A percentile compares a stretch with the other conserved stretches of the same genome.
Conservation (phyloP, 1,139 yeast genomes). For the Ogataea hybrid region DNA sequence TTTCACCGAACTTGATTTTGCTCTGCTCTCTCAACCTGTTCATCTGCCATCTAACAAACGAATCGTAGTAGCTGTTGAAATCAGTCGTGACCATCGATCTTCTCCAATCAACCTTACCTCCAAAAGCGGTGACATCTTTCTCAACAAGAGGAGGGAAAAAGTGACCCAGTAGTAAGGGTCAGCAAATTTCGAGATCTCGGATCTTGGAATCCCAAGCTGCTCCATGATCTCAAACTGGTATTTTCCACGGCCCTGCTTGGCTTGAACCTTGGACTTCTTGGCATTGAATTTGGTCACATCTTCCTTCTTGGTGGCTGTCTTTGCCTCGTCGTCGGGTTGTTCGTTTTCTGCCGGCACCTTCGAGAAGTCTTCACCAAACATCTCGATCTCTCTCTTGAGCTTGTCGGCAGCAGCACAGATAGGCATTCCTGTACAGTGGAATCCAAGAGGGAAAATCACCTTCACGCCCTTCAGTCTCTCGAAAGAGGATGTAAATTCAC, state of each 20-base stretch:
- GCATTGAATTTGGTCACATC: constrained; percentile 89
- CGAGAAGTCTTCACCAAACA: constrained; percentile 77
- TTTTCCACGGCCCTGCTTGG: constrained; percentile 91
- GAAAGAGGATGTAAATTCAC: constrained; percentile 89
- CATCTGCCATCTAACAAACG: constrained; percentile 96
- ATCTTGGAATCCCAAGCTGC: constrained; percentile 82
- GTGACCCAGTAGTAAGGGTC: constrained; percentile 87
- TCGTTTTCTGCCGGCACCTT: constrained; percentile 37
- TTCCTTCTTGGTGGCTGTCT: constrained; percentile 44
- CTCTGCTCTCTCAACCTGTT: constrained; percentile 81
- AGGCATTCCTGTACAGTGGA: constrained; percentile 99
- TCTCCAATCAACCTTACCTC: constrained; percentile 98
- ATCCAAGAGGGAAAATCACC: constrained; percentile 94
- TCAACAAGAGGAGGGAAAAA: constrained; percentile 90
- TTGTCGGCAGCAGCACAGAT: constrained; percentile 97
- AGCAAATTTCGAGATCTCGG: constrained; percentile 83
- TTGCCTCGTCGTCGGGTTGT: constrained; percentile 33
- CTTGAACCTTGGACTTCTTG: constrained; percentile 85
- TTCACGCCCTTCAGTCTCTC: constrained; percentile 94
- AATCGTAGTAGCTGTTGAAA: constrained; percentile 90
- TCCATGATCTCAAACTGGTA: constrained; percentile 96
- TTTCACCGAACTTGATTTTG: constrained; percentile 95
- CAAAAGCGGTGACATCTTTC: constrained; percentile 75
- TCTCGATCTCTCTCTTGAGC: constrained; percentile 85
- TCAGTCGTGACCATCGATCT: constrained; percentile 95